Evolutionary conservation across 371 early-diverging fungal species (phyloP).

Genomic region (Circinella umbellata): DNA sequence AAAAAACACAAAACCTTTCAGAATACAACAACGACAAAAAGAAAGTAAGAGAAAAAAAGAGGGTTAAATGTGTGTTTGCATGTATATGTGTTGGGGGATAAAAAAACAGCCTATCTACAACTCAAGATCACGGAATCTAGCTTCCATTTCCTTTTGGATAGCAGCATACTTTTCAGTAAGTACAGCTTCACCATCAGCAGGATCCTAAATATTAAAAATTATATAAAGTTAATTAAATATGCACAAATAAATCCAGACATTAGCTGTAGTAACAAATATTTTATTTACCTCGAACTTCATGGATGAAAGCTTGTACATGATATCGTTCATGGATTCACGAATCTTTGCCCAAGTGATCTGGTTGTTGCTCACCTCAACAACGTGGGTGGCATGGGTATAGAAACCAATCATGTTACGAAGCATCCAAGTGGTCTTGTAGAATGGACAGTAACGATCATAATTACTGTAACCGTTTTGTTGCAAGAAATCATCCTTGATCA

Average conservation of each 20-base stretch:
- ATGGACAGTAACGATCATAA: slow-evolving; percentile 99
- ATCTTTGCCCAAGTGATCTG: slow-evolving; percentile 97
- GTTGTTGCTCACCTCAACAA: slow-evolving; percentile 90
- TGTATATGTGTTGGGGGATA: too few species aligned
- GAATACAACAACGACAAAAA: not conserved
- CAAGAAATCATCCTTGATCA: slow-evolving; percentile 99
- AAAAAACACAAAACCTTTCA: not conserved
- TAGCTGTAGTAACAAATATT: not conserved
- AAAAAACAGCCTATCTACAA: slow-evolving; percentile 27
- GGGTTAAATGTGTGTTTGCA: not conserved
- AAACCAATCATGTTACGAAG: slow-evolving; percentile 98
- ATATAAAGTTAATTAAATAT: not conserved
- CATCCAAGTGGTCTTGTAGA: slow-evolving; percentile 99
- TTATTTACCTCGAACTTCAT: slow-evolving; percentile 96
- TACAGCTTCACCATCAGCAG: slow-evolving; percentile 91
- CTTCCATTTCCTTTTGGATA: slow-evolving; percentile 95
- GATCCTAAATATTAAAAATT: slow-evolving; percentile 66
- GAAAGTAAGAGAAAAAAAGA: not conserved
- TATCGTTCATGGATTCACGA: slow-evolving; percentile 91
- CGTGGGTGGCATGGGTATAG: slow-evolving; percentile 93
- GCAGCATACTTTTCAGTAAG: slow-evolving; percentile 85
- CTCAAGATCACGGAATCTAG: slow-evolving; percentile 80
- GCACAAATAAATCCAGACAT: too few species aligned
- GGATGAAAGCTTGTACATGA: slow-evolving; percentile 95
- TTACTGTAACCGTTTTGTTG: slow-evolving; percentile 99